phyloP scores from a whole-genome alignment of 495 filamentous ascomycete species.

The Antarctomyces pellizariae region DNA sequence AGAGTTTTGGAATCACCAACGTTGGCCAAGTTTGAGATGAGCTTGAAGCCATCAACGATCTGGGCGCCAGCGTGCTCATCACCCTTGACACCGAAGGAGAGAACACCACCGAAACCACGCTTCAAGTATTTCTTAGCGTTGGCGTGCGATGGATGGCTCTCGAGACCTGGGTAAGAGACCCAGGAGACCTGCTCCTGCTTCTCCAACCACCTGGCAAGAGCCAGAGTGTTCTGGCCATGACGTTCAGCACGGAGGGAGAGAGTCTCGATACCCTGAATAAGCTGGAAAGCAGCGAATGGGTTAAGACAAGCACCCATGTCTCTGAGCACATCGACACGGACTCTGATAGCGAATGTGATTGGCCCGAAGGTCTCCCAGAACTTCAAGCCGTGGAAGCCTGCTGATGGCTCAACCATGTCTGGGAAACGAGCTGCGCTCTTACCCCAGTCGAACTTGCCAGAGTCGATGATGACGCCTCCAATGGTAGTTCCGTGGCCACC shows the following conservation, averaged over 20 bases:
- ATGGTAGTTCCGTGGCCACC: constrained; percentile 95
- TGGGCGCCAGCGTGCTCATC: constrained; percentile 58
- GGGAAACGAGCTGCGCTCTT: constrained; percentile 74
- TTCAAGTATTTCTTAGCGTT: constrained; percentile 75
- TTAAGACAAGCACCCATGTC: constrained; percentile 72
- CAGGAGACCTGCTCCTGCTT: constrained; percentile 39
- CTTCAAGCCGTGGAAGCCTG: constrained; percentile 88
- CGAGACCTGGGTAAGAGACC: constrained; percentile 85
- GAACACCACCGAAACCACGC: constrained; percentile 73
- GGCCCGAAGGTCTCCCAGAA: constrained; percentile 93
- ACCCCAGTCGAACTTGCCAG: constrained; percentile 94
- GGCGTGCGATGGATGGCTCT: constrained; percentile 58
- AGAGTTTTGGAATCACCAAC: constrained; percentile 71
- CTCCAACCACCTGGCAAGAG: constrained; percentile 67
- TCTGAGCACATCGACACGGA: constrained; percentile 69
- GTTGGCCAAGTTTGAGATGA: constrained; percentile 79
- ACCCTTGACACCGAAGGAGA: constrained; percentile 86
- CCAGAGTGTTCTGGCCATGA: constrained; percentile 66
- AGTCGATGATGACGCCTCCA: constrained; percentile 72
- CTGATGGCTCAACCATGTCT: constrained; percentile 75
- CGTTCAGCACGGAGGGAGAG: constrained; percentile 67
- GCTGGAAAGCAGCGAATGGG: constrained; percentile 88
- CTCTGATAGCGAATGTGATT: constrained; percentile 61
- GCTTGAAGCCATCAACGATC: constrained; percentile 83
- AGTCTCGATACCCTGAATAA: constrained; percentile 79